Evolutionary conservation across 2,329 filamentous ascomycete species (phyloP), one percentile per base, ranked within the genome.

Genomic region (Colletotrichum sp.): DNA sequence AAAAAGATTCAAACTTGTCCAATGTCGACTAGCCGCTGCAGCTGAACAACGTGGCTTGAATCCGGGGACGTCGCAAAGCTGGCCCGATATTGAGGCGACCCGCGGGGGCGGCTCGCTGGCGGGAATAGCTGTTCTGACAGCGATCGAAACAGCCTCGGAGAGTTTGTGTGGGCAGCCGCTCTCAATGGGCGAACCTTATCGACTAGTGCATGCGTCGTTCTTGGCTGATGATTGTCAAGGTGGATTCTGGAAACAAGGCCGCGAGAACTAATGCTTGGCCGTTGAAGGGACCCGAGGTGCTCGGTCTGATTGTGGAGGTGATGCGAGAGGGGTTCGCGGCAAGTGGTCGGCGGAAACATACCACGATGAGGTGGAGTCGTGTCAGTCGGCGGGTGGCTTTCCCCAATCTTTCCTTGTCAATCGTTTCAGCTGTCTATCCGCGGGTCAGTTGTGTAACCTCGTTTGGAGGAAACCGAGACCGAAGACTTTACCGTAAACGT

Each of bases 11-110:
- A 48, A 48, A 48, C 10, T 48, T 48, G 10, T 48, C 43, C 43
- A 48, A 48, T 48, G 43, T 48, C n/a, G 43, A 21, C 6, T 13
- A 21, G 10, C 43, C 4, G 4, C 43, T 21, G 43, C 43, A 48
- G 43, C 5, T 3, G 43, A 21, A 43, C 3, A 48, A 48, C 43
- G 43, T 48, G 43, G n/a, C n/a, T 13, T 21, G n/a, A 48, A 4
- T 48, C n/a, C n/a, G n/a, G 6, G 43, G 5, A 48, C 2, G 43
- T 48, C 0, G 43, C n/a, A 2, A 48, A 13, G 1, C 0, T 48
- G n/a, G 43, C 43, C 43, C 43, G 43, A 21, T 2, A 13, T 48
- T 48, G n/a, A 1, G 43, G 43, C 4, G 10, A 48, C 43, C 43
- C 43, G n/a, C 43, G 3, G n/a, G 43, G n/a, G 10, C 43, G 43